Conservation (phyloP, 2,329 filamentous ascomycete species). For the Chaetomium globosum region DNA sequence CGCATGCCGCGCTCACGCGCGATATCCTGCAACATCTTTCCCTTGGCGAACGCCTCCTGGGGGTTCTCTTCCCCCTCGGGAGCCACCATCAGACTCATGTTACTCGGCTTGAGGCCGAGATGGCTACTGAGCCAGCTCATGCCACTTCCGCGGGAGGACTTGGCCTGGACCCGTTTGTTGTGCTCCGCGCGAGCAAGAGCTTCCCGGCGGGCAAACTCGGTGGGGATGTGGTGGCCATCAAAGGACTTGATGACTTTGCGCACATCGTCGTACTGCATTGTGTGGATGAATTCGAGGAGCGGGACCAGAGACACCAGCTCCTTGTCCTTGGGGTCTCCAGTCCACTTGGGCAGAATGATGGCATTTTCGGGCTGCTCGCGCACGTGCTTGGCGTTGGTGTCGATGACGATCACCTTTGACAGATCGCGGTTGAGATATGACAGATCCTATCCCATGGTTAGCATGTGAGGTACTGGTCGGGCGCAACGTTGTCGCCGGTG, state of each 20-base stretch:
- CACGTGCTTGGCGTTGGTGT: conserved; percentile 80
- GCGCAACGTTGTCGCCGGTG: background rate
- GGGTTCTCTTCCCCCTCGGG: conserved; percentile 70
- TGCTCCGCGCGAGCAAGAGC: conserved; percentile 83
- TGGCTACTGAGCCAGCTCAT: conserved; percentile 70
- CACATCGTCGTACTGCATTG: conserved; percentile 87
- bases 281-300: conserved; percentile 95
- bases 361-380: conserved; percentile 95
- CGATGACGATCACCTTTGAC: conserved; percentile 92
- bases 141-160: conserved; percentile 60
- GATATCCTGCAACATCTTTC: conserved; percentile 96
- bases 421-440: conserved; percentile 95
- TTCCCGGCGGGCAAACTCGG: conserved; percentile 87
- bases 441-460: conserved; percentile 67
- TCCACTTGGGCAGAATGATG: conserved; percentile 89
- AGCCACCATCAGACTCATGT: conserved; percentile 62
- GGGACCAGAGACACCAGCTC: conserved; percentile 88
- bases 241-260: conserved; percentile 85
- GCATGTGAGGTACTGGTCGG: background rate
- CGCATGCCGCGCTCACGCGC: conserved; percentile 88
- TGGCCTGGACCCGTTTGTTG: conserved; percentile 72
- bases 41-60: conserved; percentile 78
- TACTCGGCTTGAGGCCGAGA: conserved; percentile 74
- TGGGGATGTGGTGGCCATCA: conserved; percentile 83
- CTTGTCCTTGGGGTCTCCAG: conserved; percentile 77